Evolutionary conservation across 2,329 filamentous ascomycete genomes (phyloP).

Genomic region (Scorias spongiosa): DNA sequence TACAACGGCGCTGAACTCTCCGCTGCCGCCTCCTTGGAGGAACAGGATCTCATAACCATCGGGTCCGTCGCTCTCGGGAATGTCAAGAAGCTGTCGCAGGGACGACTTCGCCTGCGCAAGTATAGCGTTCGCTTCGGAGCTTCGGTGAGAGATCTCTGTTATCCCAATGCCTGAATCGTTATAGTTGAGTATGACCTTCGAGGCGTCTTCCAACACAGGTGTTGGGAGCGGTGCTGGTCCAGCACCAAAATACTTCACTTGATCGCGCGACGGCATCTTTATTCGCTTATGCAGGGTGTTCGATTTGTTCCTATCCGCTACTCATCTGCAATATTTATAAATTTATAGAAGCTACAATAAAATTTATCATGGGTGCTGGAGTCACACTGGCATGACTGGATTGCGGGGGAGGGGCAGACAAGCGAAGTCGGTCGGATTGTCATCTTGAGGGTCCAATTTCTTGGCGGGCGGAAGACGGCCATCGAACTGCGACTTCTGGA

Average conservation of each 20-base stretch:
- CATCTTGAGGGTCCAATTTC: too few relatives aligned
- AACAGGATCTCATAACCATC: conserved; percentile 78
- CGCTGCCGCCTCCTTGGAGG: conserved; percentile 73
- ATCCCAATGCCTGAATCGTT: conserved; percentile 68
- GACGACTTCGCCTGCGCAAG: conserved; percentile 64
- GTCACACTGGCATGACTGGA: background rate
- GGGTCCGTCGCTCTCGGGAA: conserved; percentile 65
- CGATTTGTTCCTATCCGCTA: background rate
- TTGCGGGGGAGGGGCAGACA: background rate
- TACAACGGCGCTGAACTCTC: conserved; percentile 68
- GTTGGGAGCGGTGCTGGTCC: conserved; percentile 81
- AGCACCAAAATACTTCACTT: conserved; percentile 77
- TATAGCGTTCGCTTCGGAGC: conserved; percentile 60
- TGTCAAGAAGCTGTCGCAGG: conserved; percentile 58
- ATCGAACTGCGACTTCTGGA: too few relatives aligned
- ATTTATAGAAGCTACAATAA: background rate
- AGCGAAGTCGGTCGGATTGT: too few relatives aligned
- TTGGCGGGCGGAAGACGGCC: too few relatives aligned
- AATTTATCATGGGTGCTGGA: background rate
- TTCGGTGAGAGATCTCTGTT: conserved; percentile 83
- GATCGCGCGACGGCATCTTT: conserved; percentile 54
- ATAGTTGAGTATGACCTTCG: conserved; percentile 67
- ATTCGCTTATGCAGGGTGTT: background rate
- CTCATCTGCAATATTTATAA: background rate
- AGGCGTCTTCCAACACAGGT: conserved; percentile 60